A percentile compares a stretch with the other conserved stretches of the same genome.
Evolutionary conservation across 2,329 filamentous ascomycete genomes (phyloP).

Genomic region (Nemania bipapillata): DNA sequence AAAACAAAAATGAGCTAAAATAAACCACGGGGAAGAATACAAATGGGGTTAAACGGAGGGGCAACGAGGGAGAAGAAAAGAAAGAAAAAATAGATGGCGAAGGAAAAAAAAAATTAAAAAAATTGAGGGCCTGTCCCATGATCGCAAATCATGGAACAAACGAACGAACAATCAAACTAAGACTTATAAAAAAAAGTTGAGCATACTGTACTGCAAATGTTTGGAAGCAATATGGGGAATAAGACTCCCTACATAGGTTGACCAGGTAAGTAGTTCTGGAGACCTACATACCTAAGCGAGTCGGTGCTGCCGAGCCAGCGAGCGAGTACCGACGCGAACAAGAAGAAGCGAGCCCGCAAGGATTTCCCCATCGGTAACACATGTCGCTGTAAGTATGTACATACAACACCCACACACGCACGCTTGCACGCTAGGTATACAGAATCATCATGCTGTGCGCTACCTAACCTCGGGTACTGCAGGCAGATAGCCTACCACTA

Average conservation of each 20-base stretch:
- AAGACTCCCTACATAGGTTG: background rate
- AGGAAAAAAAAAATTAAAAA: background rate
- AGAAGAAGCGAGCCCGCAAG: constrained; percentile 28
- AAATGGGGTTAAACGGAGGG: background rate
- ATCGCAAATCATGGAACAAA: background rate
- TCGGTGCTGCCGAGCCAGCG: constrained; percentile 37
- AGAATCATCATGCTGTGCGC: background rate
- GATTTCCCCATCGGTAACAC: constrained; percentile 30
- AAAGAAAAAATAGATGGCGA: background rate
- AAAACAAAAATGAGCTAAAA: background rate
- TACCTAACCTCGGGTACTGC: background rate
- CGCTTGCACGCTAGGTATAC: too few relatives aligned
- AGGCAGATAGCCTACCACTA: background rate
- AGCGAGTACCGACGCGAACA: constrained; percentile 24
- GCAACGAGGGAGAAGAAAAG: background rate
- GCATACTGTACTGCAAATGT: background rate
- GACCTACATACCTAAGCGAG: constrained; percentile 19
- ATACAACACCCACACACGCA: too few relatives aligned
- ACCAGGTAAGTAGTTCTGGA: background rate
- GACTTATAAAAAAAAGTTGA: background rate
- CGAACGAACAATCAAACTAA: background rate
- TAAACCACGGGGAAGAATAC: background rate
- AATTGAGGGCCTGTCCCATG: background rate
- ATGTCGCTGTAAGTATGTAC: constrained; percentile 1
- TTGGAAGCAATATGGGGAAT: constrained; percentile 1